Evolutionary conservation across 208 protist genomes (phyloP).

Genomic region (Leishmania aethiopica): DNA sequence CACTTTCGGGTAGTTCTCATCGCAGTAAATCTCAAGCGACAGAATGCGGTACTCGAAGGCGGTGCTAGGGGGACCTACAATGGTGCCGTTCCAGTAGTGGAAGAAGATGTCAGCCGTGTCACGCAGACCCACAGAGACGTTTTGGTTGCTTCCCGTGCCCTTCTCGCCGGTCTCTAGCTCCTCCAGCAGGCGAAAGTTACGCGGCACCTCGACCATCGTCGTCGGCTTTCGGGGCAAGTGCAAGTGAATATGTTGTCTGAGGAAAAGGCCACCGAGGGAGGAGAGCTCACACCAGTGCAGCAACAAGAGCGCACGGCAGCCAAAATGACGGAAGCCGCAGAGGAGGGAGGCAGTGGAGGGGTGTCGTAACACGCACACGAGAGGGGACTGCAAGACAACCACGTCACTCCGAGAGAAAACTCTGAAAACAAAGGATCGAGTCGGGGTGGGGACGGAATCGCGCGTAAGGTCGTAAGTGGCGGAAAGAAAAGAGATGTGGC

Average conservation of each 20-base stretch:
- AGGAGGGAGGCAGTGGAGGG: not conserved
- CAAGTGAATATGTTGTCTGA: not conserved
- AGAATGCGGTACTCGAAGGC: slow-evolving; percentile 93
- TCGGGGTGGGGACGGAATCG: too few relatives aligned
- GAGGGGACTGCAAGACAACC: not conserved
- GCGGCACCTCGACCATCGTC: slow-evolving; percentile 88
- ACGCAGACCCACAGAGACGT: slow-evolving; percentile 88
- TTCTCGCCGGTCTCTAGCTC: slow-evolving; percentile 93
- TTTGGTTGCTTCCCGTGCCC: slow-evolving; percentile 85
- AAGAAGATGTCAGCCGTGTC: slow-evolving; percentile 91
- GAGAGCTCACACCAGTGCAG: not conserved
- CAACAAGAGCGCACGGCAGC: not conserved
- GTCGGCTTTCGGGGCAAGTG: not conserved
- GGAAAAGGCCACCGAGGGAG: not conserved
- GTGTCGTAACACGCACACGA: not conserved
- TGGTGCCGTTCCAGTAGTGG: slow-evolving; percentile 93
- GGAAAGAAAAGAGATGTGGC: not conserved
- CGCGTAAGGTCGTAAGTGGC: not conserved
- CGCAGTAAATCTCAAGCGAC: slow-evolving; percentile 87
- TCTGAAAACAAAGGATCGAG: not conserved
- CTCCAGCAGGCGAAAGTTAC: slow-evolving; percentile 91
- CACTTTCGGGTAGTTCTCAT: slow-evolving; percentile 88
- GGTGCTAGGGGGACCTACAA: slow-evolving; percentile 85
- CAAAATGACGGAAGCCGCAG: not conserved
- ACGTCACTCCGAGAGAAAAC: not conserved